Conservation (phyloP, 495 filamentous ascomycete genomes). For the Hypoxylon perforatum region DNA sequence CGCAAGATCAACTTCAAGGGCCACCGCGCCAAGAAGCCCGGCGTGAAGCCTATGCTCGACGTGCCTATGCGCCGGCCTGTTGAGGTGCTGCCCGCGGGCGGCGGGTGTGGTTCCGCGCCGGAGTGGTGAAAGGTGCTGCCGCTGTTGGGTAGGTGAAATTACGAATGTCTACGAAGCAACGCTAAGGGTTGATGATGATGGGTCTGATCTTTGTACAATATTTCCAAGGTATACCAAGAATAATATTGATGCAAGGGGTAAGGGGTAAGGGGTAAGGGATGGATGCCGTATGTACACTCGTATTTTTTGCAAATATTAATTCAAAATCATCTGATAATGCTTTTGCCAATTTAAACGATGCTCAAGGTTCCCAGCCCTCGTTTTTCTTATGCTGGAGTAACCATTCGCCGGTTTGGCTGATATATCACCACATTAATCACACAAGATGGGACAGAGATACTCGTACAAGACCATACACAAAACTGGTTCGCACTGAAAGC, state of each 20-base stretch:
- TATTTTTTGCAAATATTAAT: neutral
- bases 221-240: neutral
- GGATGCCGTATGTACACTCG: neutral
- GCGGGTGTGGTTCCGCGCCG: constrained; percentile 65
- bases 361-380: too few relatives aligned
- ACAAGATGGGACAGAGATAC: too few relatives aligned
- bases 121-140: constrained; percentile 73
- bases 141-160: neutral
- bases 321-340: too few relatives aligned
- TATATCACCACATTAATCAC: too few relatives aligned
- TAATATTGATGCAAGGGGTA: neutral
- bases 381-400: too few relatives aligned
- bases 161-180: neutral
- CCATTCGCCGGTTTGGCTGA: too few relatives aligned
- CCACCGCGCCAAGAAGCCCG: constrained; percentile 49
- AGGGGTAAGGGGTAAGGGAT: neutral
- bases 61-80: constrained; percentile 50
- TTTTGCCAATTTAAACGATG: too few relatives aligned
- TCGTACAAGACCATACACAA: too few relatives aligned
- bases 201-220: neutral
- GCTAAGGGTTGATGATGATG: neutral
- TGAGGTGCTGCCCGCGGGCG: constrained; percentile 52
- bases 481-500: too few relatives aligned
- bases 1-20: constrained; percentile 63
- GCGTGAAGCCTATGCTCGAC: neutral